Conservation (phyloP, 306 rosid species). For the Cucumis hystrix region DNA sequence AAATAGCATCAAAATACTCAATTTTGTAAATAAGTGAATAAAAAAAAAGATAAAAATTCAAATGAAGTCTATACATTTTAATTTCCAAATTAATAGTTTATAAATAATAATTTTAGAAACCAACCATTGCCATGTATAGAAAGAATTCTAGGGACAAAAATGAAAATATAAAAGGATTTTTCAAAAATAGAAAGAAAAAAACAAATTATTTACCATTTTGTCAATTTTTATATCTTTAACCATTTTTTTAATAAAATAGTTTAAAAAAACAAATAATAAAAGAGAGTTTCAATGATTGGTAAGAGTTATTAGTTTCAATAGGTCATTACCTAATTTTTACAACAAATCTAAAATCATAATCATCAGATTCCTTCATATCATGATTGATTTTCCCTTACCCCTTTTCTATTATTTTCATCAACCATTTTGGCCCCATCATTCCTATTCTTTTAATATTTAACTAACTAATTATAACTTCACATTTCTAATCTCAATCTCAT, state of each 20-base stretch:
- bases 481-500: too few relatives aligned
- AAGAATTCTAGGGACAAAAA: not conserved
- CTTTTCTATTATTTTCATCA: not conserved
- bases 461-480: not conserved
- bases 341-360: conserved; percentile 3
- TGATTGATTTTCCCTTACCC: not conserved
- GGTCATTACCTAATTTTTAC: not conserved
- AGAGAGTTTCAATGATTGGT: not conserved
- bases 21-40: too few relatives aligned
- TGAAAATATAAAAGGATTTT: not conserved
- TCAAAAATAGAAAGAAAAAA: too few relatives aligned
- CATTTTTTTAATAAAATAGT: too few relatives aligned
- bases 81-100: not conserved
- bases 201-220: too few relatives aligned
- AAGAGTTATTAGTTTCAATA: not conserved
- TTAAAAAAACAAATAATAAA: too few relatives aligned
- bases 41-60: too few relatives aligned
- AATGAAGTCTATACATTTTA: too few relatives aligned
- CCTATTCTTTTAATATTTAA: not conserved
- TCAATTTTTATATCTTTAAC: too few relatives aligned
- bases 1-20: too few relatives aligned
- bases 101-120: not conserved
- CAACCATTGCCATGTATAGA: not conserved
- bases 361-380: not conserved
- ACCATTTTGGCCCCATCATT: not conserved